Percentiles rank a stretch among this genome's conserved stretches.
phyloP scores from a whole-genome alignment of 1,284 basidiomycete genomes.

The Ustilago trichophora region DNA sequence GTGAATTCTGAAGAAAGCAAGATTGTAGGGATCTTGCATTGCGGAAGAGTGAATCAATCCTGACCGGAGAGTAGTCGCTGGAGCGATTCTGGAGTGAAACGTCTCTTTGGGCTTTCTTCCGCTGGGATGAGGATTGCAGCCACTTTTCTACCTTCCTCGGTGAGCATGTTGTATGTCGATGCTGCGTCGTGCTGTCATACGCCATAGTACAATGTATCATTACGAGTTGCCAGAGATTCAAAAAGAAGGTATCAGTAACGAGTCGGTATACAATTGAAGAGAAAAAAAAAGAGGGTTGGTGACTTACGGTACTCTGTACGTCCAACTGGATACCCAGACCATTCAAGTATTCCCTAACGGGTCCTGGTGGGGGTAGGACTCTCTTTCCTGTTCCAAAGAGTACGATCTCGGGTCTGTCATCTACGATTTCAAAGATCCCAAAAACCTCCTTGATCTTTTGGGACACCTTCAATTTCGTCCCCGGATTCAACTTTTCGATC shows the following conservation, averaged over 20 bases:
- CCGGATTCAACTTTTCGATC: conserved; percentile 69
- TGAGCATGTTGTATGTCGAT: conserved; percentile 89
- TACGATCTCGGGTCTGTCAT: conserved; percentile 77
- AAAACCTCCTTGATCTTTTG: conserved; percentile 35
- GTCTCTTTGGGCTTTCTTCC: conserved; percentile 6
- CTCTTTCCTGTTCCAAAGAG: conserved; percentile 85
- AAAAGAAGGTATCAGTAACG: too few species aligned
- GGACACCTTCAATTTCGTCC: conserved; percentile 16
- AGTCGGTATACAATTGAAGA: too few species aligned
- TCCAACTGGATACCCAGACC: conserved; percentile 87
- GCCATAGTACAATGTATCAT: background rate
- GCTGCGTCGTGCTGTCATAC: conserved; percentile 87
- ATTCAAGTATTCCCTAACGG: conserved; percentile 76
- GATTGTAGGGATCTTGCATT: too few species aligned
- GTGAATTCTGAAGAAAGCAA: too few species aligned
- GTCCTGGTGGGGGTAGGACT: conserved; percentile 77
- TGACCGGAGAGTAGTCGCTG: conserved; percentile 16
- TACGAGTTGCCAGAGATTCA: too few species aligned
- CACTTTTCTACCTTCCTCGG: conserved; percentile 89
- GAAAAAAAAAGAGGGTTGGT: too few species aligned
- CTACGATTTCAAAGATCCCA: conserved; percentile 45
- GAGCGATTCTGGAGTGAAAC: conserved; percentile 24
- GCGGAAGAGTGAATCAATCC: too few species aligned
- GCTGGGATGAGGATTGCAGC: conserved; percentile 84
- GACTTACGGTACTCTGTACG: conserved; percentile 88